Conservation (phyloP, 2,329 filamentous ascomycete species). For the Fusarium buxicola region DNA sequence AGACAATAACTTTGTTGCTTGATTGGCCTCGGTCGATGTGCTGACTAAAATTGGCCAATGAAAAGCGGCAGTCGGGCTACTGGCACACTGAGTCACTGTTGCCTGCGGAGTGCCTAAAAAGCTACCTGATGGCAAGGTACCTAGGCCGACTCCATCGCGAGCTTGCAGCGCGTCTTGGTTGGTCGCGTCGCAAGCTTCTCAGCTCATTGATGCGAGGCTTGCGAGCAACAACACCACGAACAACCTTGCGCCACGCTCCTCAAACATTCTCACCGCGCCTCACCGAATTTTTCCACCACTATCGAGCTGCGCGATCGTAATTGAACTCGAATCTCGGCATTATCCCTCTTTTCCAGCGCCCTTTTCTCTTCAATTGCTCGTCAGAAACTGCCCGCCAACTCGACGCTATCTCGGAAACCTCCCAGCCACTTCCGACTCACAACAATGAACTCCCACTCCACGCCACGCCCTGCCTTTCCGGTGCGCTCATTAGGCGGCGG, state of each 20-base stretch:
- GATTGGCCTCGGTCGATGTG: conserved; percentile 44
- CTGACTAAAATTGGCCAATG: conserved; percentile 49
- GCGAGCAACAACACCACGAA: conserved; percentile 27
- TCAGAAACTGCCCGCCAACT: conserved; percentile 6
- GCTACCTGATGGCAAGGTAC: conserved; percentile 46
- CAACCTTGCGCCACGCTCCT: conserved; percentile 38
- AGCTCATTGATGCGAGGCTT: conserved; percentile 32
- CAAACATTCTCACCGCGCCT: conserved; percentile 19
- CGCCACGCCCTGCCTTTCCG: conserved; percentile 52
- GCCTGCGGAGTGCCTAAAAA: conserved; percentile 44
- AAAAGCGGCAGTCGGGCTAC: conserved; percentile 33
- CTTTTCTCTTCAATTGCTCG: conserved; percentile 26
- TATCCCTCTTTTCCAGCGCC: conserved; percentile 1
- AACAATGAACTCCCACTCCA: conserved; percentile 54
- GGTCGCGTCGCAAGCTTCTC: conserved; percentile 46
- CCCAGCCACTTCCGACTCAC: conserved; percentile 29
- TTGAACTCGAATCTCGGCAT: conserved; percentile 21
- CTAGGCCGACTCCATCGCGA: conserved; percentile 40
- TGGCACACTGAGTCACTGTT: conserved; percentile 44
- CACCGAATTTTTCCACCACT: conserved; percentile 11
- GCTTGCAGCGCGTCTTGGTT: conserved; percentile 35
- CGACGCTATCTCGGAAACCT: conserved; percentile 17
- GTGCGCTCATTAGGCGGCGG: conserved; percentile 50
- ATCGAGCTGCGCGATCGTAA: conserved; percentile 27
- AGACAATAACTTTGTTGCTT: conserved; percentile 48